Base-by-base conservation (phyloP, 805 yeast genomes). In the Suhomyces canberraensis region DNA sequence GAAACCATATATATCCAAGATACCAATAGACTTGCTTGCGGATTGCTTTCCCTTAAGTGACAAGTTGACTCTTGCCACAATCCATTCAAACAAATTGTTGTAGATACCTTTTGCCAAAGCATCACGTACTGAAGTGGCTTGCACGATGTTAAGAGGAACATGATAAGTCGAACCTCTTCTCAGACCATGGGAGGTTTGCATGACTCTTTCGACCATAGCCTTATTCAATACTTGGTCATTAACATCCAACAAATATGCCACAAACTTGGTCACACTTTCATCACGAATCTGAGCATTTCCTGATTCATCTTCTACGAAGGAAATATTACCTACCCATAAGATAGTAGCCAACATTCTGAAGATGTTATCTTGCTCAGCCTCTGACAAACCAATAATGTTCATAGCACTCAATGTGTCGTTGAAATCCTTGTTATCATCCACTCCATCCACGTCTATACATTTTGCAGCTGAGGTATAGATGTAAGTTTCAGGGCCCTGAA, bases 41-140 rank as follows among this genome's bases (percentile, higher is more conserved):
- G 67, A 70, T 1, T 79, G 44, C 4, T 42, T 56, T 16, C 78
- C 78, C 50, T 54, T 51, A 32, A 93, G 73, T 0, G 97, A 85
- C 31, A 69, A 63, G 59, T 93, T 93, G 29, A 93, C 95, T 54
- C 98, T 78, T 37, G 73, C 85, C 13, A 93, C 98, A 53, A 93
- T 89, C 97, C 98, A 90, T 43, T 93, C 98, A 54, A 93, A 93
- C 40, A 93, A 66, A 52, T 90, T 90, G 58, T 80, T 88, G 68
- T 93, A 93, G 33, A 93, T 73, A 2, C 95, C 97, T 64, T 90
- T 93, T 4, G 98, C 96, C 33, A 93, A 69, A 4, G 97, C 96
- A 61, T 93, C 98, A 50, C 90, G 78, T 9, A 89, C 96, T 1
- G 98, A 95, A 2, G 82, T 82, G 1, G 98, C 98, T 63, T 93